Base-by-base conservation (phyloP, 148 eudicot genomes). In the Camellia lanceoleosa region DNA sequence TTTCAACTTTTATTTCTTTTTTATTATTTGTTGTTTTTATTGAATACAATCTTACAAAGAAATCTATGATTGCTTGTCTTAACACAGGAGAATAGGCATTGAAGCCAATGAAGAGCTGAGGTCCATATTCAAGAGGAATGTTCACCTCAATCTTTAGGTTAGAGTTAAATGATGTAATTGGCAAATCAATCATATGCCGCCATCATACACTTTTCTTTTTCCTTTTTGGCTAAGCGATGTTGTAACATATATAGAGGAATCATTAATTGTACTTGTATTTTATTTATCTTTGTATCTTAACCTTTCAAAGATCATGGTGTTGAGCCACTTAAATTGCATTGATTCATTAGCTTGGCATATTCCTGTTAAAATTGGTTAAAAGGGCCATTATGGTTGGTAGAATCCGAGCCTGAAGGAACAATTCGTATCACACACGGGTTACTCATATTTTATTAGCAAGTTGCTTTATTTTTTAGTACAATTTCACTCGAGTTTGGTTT, bases 71-170 rank as follows among this genome's bases (percentile, higher is more conserved):
- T 77, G 46, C 3, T 68, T n/a, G 30, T 55, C 73, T 59, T 61
- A 42, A 49, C 52, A 58, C 84, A 95, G 96, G 90, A 91, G 97
- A 82, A 93, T 95, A 51, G 96, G 95, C 52, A 62, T 91, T 23
- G 99, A 93, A 90, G 99, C 99, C 56, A 95, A 92, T 69, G 97
- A 95, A 79, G 97, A 95, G 88, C 87, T 95, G 42, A 87, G 97
- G 60, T 81, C 97, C 66, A 88, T 95, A 80, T 92, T 90, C 82
- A 95, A 95, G 82, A 89, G 94, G 80, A 74, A 89, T 46, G 97
- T 95, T 71, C 99, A 95, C 87, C 94, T 95, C 64, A 85, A 89
- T 64, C 93, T 95, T 66, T 84, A 83, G 84, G 99, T 95, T 78
- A 87, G 87, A 89, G 85, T 92, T 7, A 92, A 92, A 85, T 87